Base-by-base conservation (phyloP, 2,329 filamentous ascomycete species). In the Trichoderma sp. region DNA sequence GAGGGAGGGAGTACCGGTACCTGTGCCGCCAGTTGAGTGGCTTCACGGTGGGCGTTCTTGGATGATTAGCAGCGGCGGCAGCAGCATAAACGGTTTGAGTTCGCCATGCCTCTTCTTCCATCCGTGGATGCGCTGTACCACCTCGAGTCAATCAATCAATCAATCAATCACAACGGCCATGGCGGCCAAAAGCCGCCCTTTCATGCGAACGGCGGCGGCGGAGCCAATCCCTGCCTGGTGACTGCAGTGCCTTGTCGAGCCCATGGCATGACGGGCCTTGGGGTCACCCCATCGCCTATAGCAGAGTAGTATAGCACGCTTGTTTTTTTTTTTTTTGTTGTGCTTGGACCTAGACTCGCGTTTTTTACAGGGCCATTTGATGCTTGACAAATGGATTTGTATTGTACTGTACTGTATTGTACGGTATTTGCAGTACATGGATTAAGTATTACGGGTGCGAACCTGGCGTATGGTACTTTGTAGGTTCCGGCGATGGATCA, bases 161-260 rank as follows among this genome's bases (percentile, higher is more conserved):
- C 52, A 34, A 56, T 48, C 39, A 61, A 65, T 45, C 61, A 65
- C 61, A 29, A 19, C 42, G 7, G 10, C 12, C 12, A 13, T 48
- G 42, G 39, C 35, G 22, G 27, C 60, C 60, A 54, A 54, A 29
- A 32, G 32, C 32, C 25, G 53, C 61, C 61, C 64, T 60, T 67
- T 67, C 56, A 67, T 67, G 64, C 64, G 64, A 67, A 67, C 64
- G 64, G 64, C 64, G 64, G 64, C 64, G 64, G 57, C 64, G 64
- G 64, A 67, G 64, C 64, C 19, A 17, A 67, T 35, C 64, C 64
- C 64, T 67, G 64, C 61, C 35, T 56, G 61, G 50, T 48, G 50
- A 17, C 48, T 45, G 27, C 48, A 37, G 29, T 39, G 35, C 63
- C 52, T 48, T 57, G 63, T 65, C 52, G 29, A 57, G 35, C 35